Evolutionary conservation across 163 green algal species (phyloP).

Genomic region (Botryococcus braunii): DNA sequence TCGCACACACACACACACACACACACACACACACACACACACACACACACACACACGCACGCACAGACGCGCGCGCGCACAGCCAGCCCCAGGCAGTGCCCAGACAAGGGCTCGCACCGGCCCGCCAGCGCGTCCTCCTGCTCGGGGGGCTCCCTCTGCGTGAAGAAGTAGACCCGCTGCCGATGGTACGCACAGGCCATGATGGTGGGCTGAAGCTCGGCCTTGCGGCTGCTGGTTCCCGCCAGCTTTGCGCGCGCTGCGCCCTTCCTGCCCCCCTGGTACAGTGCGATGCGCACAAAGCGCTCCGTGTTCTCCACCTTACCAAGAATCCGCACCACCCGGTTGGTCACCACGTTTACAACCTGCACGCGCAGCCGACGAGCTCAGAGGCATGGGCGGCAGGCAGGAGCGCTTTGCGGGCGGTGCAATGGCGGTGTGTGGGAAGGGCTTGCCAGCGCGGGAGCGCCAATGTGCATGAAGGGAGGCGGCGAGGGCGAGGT

Average conservation of each 20-base stretch:
- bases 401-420: too few species aligned
- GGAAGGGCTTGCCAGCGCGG: too few species aligned
- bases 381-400: too few species aligned
- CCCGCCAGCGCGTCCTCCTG: constrained; percentile 41
- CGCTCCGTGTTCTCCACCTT: constrained; percentile 93
- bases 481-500: too few species aligned
- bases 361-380: constrained; percentile 35
- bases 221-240: neutral
- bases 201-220: constrained; percentile 69
- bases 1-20: too few species aligned
- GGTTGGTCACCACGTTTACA: constrained; percentile 82
- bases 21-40: too few species aligned
- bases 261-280: constrained; percentile 53
- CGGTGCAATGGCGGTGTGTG: too few species aligned
- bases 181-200: constrained; percentile 71
- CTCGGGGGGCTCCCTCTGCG: constrained; percentile 50
- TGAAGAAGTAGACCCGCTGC: constrained; percentile 90
- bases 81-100: too few species aligned
- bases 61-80: too few species aligned
- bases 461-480: too few species aligned
- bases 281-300: constrained; percentile 85
- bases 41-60: too few species aligned
- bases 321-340: constrained; percentile 65
- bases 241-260: neutral
- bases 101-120: constrained; percentile 18